Evolutionary conservation across 2,329 filamentous ascomycete species (phyloP), one percentile per base, ranked within the genome.

Genomic region (Beauveria varroae): DNA sequence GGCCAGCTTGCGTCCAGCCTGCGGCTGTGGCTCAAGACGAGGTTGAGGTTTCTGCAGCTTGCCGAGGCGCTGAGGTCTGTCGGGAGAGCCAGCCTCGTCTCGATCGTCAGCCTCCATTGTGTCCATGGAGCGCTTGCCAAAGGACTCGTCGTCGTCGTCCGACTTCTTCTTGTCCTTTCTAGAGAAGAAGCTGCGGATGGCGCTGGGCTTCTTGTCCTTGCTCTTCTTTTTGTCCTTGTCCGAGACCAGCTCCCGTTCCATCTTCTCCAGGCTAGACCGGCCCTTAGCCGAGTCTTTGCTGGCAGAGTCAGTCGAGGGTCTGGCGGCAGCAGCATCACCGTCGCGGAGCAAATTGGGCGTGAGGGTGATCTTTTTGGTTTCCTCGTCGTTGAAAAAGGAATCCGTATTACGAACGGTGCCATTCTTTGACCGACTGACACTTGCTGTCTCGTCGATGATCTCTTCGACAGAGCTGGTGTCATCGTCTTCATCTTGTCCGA

Each of bases 281-380:
- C 81, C 77, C 72, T 82, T 85, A 62, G 71, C 68, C 34, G 60
- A 57, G 67, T 79, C 86, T 65, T 76, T 77, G 10, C 73, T 80
- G 18, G 62, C 52, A 2, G 74, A 76, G 24, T 77, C 75, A 12
- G 70, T 71, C 2, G 75, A 76, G 80, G 93, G 72, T 76, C 79
- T 73, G 74, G 82, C 73, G 74, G 41, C 43, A 37, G 79, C 72
- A 63, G 79, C 75, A 65, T 79, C 81, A 67, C 97, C 93, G 66
- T 98, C 93, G 47, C 93, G 87, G 46, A 98, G 78, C 58, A 99
- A 77, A 67, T 96, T 96, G 1, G 95, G 95, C 3, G 95, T 99
- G 50, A 99, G 83, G 0, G 93, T 96, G 67, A 99, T 98, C 78
- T 98, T 98, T 74, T 96, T 92, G 3, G 95, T 97, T 74, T 98